These are phyloP conservation scores for Penicillium brasilianum DNA, from an alignment of 2,329 filamentous ascomycete species.

Conservation along the genomic window DNA sequence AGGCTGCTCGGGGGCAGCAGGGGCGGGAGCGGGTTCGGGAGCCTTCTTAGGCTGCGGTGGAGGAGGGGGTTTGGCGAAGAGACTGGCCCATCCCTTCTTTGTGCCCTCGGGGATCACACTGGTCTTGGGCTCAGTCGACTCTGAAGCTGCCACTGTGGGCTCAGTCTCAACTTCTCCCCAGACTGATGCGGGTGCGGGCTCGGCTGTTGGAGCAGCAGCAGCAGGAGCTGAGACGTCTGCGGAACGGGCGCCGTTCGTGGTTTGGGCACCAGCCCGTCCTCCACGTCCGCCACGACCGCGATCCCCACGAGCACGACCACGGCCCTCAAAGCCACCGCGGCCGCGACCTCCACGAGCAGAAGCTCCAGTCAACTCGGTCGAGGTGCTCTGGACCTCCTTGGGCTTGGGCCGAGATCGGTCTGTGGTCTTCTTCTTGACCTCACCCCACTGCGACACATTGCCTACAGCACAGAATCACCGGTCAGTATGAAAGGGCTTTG, in stretches of 20 bases:
- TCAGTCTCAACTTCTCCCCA: conserved; percentile 31
- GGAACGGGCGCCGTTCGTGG: conserved; percentile 49
- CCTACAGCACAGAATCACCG: conserved; percentile 38
- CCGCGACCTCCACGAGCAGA: conserved; percentile 50
- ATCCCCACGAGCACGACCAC: conserved; percentile 54
- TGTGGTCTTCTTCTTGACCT: conserved; percentile 58
- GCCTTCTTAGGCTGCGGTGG: conserved; percentile 56
- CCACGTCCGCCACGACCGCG: conserved; percentile 55
- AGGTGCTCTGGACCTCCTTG: conserved; percentile 48
- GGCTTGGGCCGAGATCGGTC: conserved; percentile 53
- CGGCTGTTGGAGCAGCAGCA: conserved; percentile 20
- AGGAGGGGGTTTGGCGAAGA: conserved; percentile 68
- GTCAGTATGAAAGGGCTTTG: conserved; percentile 18
- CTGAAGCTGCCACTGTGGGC: conserved; percentile 32
- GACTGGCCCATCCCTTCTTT: conserved; percentile 70
- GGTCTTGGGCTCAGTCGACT: conserved; percentile 38
- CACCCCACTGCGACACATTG: conserved; percentile 58
- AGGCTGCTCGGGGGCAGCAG: conserved; percentile 32
- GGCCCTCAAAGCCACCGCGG: conserved; percentile 53
- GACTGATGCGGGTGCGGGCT: conserved; percentile 22
- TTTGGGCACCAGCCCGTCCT: conserved; percentile 48
- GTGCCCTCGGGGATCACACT: conserved; percentile 45
- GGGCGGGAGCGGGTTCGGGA: conserved; percentile 37
- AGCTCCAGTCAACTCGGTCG: conserved; percentile 41
- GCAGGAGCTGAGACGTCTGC: conserved; percentile 30